phyloP scores from a whole-genome alignment of 1,139 yeast species.

The Suhomyces maxii region DNA sequence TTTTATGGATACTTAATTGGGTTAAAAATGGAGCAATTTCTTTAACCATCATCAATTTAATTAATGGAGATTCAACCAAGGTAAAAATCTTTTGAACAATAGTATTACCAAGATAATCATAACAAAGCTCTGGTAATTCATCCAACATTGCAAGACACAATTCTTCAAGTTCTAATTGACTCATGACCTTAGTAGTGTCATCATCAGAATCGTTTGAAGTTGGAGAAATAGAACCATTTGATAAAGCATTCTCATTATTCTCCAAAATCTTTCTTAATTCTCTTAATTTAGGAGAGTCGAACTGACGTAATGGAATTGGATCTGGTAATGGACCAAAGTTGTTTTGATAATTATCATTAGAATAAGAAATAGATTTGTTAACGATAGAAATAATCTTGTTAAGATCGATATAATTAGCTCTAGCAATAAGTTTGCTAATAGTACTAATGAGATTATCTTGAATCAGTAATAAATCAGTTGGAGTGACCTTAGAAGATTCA shows the following conservation, averaged over 20 bases:
- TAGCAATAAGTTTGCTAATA: slow-evolving; percentile 18
- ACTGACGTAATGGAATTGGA: slow-evolving; percentile 61
- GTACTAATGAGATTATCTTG: slow-evolving; percentile 25
- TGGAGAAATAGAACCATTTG: slow-evolving; percentile 6
- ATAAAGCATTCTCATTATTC: slow-evolving; percentile 30
- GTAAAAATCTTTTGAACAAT: slow-evolving; percentile 90
- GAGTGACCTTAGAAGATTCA: slow-evolving; percentile 11
- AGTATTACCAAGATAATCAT: slow-evolving; percentile 94
- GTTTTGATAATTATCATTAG: slow-evolving; percentile 37
- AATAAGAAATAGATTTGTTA: slow-evolving; percentile 30
- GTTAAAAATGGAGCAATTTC: slow-evolving; percentile 79
- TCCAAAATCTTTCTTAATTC: slow-evolving; percentile 61
- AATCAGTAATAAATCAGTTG: slow-evolving; percentile 29
- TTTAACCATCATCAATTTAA: slow-evolving; percentile 80
- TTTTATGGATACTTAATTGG: slow-evolving; percentile 92
- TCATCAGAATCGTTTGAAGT: slow-evolving; percentile 12
- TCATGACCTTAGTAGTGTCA: slow-evolving; percentile 18
- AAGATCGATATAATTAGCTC: slow-evolving; percentile 24
- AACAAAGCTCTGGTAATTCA: slow-evolving; percentile 87
- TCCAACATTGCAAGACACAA: slow-evolving; percentile 81
- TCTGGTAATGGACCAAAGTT: slow-evolving; percentile 74
- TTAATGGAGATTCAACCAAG: slow-evolving; percentile 59
- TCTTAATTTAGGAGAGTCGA: slow-evolving; percentile 80
- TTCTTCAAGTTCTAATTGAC: slow-evolving; percentile 69
- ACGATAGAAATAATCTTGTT: slow-evolving; percentile 35